phyloP scores from a whole-genome alignment of 768 basidiomycete genomes.

The Pleurotus giganteus region DNA sequence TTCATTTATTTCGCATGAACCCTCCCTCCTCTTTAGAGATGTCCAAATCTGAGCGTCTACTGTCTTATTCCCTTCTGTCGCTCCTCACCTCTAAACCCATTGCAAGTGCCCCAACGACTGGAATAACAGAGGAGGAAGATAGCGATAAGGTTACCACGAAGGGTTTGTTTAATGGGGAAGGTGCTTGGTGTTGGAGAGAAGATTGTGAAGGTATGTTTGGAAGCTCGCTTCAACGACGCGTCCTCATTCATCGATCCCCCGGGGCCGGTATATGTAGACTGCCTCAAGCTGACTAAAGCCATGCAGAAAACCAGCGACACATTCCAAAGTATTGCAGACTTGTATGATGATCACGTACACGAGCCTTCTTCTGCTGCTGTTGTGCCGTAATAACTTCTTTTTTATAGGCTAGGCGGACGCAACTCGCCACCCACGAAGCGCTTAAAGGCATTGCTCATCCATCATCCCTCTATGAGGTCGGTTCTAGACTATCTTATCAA shows the following conservation, averaged over 20 bases:
- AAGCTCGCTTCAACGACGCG: too few species aligned
- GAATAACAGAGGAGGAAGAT: constrained; percentile 49
- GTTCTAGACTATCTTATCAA: constrained; percentile 3
- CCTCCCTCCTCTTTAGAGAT: constrained; percentile 56
- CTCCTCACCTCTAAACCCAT: constrained; percentile 70
- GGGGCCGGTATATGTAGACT: constrained; percentile 42
- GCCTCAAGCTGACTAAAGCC: constrained; percentile 74
- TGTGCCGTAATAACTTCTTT: not conserved
- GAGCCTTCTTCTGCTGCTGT: not conserved
- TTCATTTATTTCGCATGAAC: not conserved
- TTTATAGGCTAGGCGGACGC: constrained; percentile 65
- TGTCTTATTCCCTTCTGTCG: constrained; percentile 73
- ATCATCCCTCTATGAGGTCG: constrained; percentile 64
- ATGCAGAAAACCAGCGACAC: constrained; percentile 75
- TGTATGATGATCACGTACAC: constrained; percentile 74
- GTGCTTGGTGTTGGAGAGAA: constrained; percentile 89
- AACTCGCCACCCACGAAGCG: constrained; percentile 72
- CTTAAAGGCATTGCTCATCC: constrained; percentile 79
- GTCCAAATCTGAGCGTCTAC: constrained; percentile 70
- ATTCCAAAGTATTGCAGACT: constrained; percentile 69
- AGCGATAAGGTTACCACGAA: constrained; percentile 33
- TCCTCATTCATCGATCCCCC: too few species aligned
- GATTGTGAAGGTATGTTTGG: constrained; percentile 68
- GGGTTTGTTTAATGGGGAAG: constrained; percentile 64
- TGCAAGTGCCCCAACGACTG: constrained; percentile 44